Conservation (phyloP, 2,329 filamentous ascomycete genomes). For the Cordyceps tenuipes region DNA sequence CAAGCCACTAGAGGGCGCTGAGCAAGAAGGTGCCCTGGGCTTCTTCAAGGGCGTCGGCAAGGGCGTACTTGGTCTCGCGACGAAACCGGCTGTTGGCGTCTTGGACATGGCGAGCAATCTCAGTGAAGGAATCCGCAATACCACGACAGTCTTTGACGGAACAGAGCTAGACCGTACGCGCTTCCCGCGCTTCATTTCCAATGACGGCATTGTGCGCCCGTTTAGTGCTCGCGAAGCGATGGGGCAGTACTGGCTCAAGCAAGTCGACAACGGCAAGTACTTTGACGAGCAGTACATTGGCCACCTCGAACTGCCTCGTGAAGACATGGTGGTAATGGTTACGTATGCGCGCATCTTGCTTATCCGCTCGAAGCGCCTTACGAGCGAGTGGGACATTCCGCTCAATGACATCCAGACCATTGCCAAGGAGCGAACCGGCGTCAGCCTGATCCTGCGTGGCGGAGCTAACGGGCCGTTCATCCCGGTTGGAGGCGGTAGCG, state of each 20-base stretch:
- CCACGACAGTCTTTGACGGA: constrained; percentile 94
- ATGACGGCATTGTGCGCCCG: constrained; percentile 86
- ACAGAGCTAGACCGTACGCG: constrained; percentile 90
- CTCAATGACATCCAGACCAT: constrained; percentile 96
- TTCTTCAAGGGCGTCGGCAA: constrained; percentile 98
- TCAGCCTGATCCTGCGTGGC: constrained; percentile 80
- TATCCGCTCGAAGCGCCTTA: constrained; percentile 75
- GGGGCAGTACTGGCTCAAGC: constrained; percentile 98
- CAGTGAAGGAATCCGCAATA: constrained; percentile 95
- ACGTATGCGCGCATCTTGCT: constrained; percentile 84
- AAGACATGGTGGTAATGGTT: constrained; percentile 84
- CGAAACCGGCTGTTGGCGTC: constrained; percentile 92
- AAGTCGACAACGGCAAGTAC: constrained; percentile 92
- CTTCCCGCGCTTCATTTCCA: constrained; percentile 84
- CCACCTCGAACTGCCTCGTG: constrained; percentile 81
- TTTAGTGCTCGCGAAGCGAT: constrained; percentile 93
- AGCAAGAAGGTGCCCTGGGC: constrained; percentile 86
- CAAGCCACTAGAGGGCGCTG: constrained; percentile 90
- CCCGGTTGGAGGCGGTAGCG: constrained; percentile 81
- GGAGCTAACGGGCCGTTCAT: constrained; percentile 93
- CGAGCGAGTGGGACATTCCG: constrained; percentile 91
- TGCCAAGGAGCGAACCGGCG: constrained; percentile 88
- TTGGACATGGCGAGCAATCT: constrained; percentile 96
- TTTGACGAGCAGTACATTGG: constrained; percentile 98
- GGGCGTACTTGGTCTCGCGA: constrained; percentile 86